Base-by-base conservation (phyloP, 192 early-diverging fungal species). In the Coemansia sp. region DNA sequence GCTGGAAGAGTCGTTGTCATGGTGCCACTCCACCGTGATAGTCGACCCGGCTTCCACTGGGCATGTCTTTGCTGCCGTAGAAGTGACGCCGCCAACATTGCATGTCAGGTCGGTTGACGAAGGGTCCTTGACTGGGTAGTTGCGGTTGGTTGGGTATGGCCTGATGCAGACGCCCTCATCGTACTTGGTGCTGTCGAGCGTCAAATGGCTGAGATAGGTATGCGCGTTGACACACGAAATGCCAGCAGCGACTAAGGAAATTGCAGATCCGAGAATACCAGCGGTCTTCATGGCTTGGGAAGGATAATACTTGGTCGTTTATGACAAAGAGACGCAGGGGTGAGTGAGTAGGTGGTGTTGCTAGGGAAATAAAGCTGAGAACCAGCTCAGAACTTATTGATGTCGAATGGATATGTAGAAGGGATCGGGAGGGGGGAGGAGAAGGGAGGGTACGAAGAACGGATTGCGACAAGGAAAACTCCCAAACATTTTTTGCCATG, bases 241-340 rank as follows among this genome's bases (percentile, higher is more conserved):
- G n/a, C n/a, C n/a, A n/a, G n/a, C n/a, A n/a, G n/a, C n/a, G n/a
- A n/a, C n/a, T n/a, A n/a, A n/a, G n/a, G n/a, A n/a, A n/a, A n/a
- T n/a, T n/a, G n/a, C n/a, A n/a, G n/a, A 61, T 55, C 52, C 45
- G 42, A 55, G 62, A 53, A 62, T n/a, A 47, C 62, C 62, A 55
- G 62, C 62, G 10, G 33, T 10, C 33, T 34, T 34, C 10, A 34
- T n/a, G n/a, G n/a, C n/a, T n/a, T n/a, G n/a, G n/a, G n/a, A n/a
- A n/a, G n/a, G n/a, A n/a, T n/a, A n/a, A n/a, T n/a, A n/a, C n/a
- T n/a, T n/a, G n/a, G n/a, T n/a, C n/a, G n/a, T n/a, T n/a, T n/a
- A n/a, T n/a, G n/a, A n/a, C n/a, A n/a, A n/a, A n/a, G n/a, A n/a
- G n/a, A n/a, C n/a, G n/a, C n/a, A n/a, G n/a, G n/a, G n/a, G n/a